These are phyloP conservation scores for Botrytis fragariae DNA, from an alignment of 2,329 filamentous ascomycete genomes.

Conservation along the genomic window DNA sequence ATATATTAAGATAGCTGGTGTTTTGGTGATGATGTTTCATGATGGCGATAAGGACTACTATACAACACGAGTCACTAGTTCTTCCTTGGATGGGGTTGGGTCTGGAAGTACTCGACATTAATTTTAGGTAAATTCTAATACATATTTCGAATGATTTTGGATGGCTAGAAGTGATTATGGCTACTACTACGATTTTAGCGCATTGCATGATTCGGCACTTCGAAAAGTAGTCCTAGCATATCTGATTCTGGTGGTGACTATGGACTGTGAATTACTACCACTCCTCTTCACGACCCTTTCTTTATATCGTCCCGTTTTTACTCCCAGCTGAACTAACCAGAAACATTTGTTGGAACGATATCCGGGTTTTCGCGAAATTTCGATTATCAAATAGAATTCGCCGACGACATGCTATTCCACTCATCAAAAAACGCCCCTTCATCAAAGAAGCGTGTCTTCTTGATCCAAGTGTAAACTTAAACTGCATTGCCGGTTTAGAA, in stretches of 20 bases:
- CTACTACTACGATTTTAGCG: not conserved
- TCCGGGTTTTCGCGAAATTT: not conserved
- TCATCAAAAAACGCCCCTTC: not conserved
- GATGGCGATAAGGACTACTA: not conserved
- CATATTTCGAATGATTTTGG: not conserved
- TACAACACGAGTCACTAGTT: not conserved
- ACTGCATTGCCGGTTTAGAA: not conserved
- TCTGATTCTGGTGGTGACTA: not conserved
- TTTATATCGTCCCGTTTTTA: not conserved
- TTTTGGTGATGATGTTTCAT: not conserved
- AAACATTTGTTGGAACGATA: not conserved
- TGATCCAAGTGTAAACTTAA: not conserved
- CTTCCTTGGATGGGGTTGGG: not conserved
- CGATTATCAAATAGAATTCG: not conserved
- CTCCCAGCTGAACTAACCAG: not conserved
- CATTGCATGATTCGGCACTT: not conserved
- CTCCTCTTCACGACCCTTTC: not conserved
- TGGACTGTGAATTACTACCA: not conserved
- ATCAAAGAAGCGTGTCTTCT: not conserved
- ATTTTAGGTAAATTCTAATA: not conserved
- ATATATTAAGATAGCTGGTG: no score
- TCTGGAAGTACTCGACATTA: not conserved
- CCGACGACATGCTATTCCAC: not conserved
- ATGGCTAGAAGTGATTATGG: not conserved
- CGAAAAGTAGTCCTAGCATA: not conserved